Evolutionary conservation across 371 early-diverging fungal genomes (phyloP).

Genomic region (Mortierella sp.): DNA sequence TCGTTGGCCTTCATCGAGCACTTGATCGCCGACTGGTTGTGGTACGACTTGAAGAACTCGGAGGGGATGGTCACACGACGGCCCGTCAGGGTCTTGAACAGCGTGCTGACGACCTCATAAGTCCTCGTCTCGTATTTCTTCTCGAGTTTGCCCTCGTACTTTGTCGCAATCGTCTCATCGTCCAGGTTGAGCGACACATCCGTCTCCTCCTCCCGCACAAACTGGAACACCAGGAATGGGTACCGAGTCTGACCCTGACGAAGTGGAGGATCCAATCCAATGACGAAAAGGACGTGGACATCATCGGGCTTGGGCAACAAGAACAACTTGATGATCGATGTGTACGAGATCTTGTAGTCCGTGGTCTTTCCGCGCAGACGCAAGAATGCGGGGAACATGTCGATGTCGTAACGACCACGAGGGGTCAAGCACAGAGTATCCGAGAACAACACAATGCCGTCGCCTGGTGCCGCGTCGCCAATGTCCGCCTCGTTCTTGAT

Average conservation of each 20-base stretch:
- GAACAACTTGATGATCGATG: slow-evolving; percentile 86
- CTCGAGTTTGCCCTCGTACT: slow-evolving; percentile 86
- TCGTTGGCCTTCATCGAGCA: slow-evolving; percentile 99
- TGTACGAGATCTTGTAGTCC: slow-evolving; percentile 96
- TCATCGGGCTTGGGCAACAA: slow-evolving; percentile 95
- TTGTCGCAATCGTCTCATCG: slow-evolving; percentile 75
- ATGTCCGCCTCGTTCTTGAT: slow-evolving; percentile 94
- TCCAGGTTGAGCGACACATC: slow-evolving; percentile 88
- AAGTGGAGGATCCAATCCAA: slow-evolving; percentile 97
- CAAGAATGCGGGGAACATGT: slow-evolving; percentile 92
- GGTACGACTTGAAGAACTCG: slow-evolving; percentile 73
- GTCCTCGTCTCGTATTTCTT: slow-evolving; percentile 92
- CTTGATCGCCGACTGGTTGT: slow-evolving; percentile 89
- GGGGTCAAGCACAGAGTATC: slow-evolving; percentile 93
- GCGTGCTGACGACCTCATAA: slow-evolving; percentile 89
- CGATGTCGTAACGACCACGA: slow-evolving; percentile 96
- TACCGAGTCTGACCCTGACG: slow-evolving; percentile 99
- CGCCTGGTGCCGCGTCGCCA: slow-evolving; percentile 84
- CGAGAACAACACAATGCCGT: slow-evolving; percentile 90
- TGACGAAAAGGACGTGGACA: slow-evolving; percentile 90
- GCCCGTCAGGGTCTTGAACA: slow-evolving; percentile 91
- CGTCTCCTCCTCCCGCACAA: slow-evolving; percentile 92
- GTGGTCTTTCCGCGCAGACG: slow-evolving; percentile 98
- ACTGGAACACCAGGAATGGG: slow-evolving; percentile 97
- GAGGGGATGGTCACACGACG: slow-evolving; percentile 86